Evolutionary conservation across 1,139 yeast genomes (phyloP).

Genomic region (Yamadazyma conglobata): DNA sequence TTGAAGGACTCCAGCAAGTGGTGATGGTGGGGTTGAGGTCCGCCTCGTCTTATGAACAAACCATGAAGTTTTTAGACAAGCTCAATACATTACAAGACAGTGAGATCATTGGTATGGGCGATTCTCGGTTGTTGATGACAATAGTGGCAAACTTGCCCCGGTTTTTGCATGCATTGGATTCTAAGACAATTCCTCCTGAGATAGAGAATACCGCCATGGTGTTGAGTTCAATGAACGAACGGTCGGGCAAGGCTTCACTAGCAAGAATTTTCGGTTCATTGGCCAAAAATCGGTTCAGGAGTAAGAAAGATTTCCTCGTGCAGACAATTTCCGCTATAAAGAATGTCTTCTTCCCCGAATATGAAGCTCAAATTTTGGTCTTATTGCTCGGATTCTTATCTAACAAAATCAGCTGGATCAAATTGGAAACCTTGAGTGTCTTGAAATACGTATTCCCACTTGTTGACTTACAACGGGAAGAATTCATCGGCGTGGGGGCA

Average conservation of each 20-base stretch:
- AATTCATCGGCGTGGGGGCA: slow-evolving; percentile 89
- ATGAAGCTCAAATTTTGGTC: slow-evolving; percentile 71
- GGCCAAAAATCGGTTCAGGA: slow-evolving; percentile 74
- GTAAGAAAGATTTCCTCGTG: slow-evolving; percentile 81
- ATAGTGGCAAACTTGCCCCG: slow-evolving; percentile 80
- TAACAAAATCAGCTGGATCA: slow-evolving; percentile 76
- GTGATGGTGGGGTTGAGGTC: slow-evolving; percentile 83
- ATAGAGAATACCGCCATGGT: slow-evolving; percentile 56
- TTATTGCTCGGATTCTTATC: slow-evolving; percentile 75
- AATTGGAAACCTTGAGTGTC: slow-evolving; percentile 71
- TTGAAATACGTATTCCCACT: slow-evolving; percentile 72
- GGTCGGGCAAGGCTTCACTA: slow-evolving; percentile 54
- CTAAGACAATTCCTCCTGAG: slow-evolving; percentile 47
- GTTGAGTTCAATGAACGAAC: slow-evolving; percentile 59
- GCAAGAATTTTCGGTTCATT: slow-evolving; percentile 75
- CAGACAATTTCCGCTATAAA: slow-evolving; percentile 73
- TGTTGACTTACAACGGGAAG: slow-evolving; percentile 74
- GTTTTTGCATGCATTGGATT: slow-evolving; percentile 73
- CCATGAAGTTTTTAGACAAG: slow-evolving; percentile 70
- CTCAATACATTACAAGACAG: slow-evolving; percentile 67
- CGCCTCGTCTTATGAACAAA: slow-evolving; percentile 72
- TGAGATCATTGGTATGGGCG: slow-evolving; percentile 73
- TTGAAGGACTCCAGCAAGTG: slow-evolving; percentile 80
- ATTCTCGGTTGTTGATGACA: slow-evolving; percentile 66
- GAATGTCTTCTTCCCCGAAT: slow-evolving; percentile 67